A percentile compares a stretch with the other conserved stretches of the same genome.
phyloP scores from a whole-genome alignment of 352 stramenopile genomes.

The Salisapilia sapeloensis region DNA sequence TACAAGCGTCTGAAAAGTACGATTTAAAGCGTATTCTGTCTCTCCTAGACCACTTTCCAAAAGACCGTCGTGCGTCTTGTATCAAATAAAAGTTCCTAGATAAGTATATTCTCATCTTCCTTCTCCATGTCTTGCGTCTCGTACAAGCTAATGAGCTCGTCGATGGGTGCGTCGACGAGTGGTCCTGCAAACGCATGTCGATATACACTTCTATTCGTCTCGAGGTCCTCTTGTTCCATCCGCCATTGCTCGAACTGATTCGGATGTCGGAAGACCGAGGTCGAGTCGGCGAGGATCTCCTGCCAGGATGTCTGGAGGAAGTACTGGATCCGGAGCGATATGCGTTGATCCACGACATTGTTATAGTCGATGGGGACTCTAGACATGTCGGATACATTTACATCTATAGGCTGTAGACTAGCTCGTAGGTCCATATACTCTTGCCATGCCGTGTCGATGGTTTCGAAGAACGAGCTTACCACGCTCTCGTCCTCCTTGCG shows the following conservation, averaged over 20 bases:
- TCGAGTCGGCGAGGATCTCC: conserved; percentile 19
- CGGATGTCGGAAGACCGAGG: conserved; percentile 27
- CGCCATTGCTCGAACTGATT: conserved; percentile 42
- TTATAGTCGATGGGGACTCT: no score
- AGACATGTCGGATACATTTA: no score
- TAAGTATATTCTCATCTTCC: conserved; percentile 23
- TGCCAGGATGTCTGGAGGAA: conserved; percentile 42
- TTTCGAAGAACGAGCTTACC: conserved; percentile 41
- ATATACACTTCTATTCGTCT: no score
- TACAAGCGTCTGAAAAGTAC: conserved; percentile 58
- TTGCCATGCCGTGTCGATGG: conserved; percentile 25
- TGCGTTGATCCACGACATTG: conserved; percentile 19
- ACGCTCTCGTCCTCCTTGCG: conserved; percentile 10
- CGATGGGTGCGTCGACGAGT: conserved; percentile 23
- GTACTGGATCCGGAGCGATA: conserved; percentile 38
- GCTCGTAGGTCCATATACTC: conserved; percentile 20
- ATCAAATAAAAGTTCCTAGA: no score
- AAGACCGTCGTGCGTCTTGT: conserved; percentile 13
- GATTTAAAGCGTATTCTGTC: conserved; percentile 46
- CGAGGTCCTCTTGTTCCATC: conserved; percentile 54
- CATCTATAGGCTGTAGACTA: no score
- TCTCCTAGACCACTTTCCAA: conserved; percentile 55
- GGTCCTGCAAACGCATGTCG: conserved; percentile 26
- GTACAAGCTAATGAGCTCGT: conserved; percentile 30
- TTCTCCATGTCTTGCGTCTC: conserved; percentile 24